Base-by-base conservation (phyloP, 2,329 filamentous ascomycete genomes). In the Exophiala calicioides region DNA sequence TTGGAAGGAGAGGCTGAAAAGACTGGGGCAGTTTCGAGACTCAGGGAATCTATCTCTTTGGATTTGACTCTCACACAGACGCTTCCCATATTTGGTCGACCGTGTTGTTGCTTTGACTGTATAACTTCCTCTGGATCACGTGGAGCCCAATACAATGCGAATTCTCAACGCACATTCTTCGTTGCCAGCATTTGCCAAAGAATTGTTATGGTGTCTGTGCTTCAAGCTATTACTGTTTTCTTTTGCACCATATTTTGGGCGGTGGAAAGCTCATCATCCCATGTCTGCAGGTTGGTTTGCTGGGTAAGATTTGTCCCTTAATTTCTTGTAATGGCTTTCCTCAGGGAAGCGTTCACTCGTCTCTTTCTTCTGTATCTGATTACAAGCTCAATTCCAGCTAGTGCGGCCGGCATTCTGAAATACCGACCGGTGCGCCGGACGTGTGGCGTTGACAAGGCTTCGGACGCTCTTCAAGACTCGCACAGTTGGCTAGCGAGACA, bases 401-500 rank as follows among this genome's bases (percentile, higher is more conserved):
- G 15, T 21, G 18, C 46, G 19, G 52, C 41, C 24, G 41, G 13
- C 12, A 18, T 55, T n/a, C 37, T 46, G 9, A 38, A 41, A 35
- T 55, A 55, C 38, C 36, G 26, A 31, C 45, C 52, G 3, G 40
- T 55, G 12, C 15, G 18, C 12, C 41, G 53, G 16, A 45, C 47
- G 5, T 56, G 53, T 35, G 47, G 47, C 26, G 29, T 51, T 29
- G 10, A 39, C 37, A 13, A 35, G 1, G 51, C 54, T 5, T 52
- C 51, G 16, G 30, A 44, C 19, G 42, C 44, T 2, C 53, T 62
- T 2, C 29, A 44, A 16, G 6, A 32, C 7, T 42, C 53, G 3
- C 59, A 60, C 30, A 18, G 18, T 12, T 43, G 34, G 24, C 49
- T 61, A 3, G 44, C 45, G 7, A 23, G 47, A 12, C 37, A 51